Percentiles rank a stretch among this genome's conserved stretches.
These are phyloP conservation scores for Zoysia pacifica DNA, from an alignment of 176 grass and related monocot species.

Conservation along the genomic window DNA sequence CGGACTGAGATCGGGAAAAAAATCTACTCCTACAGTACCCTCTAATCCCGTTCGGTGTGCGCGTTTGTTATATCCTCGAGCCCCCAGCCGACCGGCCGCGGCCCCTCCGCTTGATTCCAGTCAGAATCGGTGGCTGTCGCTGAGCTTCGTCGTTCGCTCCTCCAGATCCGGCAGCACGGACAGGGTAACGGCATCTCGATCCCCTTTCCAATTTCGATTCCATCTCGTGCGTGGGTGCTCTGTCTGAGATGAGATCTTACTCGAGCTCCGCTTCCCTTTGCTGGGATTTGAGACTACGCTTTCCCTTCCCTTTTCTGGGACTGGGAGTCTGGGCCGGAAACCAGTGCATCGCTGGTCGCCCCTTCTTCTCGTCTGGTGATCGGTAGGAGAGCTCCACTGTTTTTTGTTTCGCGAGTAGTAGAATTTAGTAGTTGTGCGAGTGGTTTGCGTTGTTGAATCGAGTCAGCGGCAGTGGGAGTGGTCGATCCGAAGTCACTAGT, in stretches of 20 bases:
- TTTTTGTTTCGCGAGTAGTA: background rate
- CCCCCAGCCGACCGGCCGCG: too few species aligned
- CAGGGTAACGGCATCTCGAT: background rate
- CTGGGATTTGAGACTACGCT: conserved; percentile 35
- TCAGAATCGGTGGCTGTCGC: background rate
- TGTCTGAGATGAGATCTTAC: background rate
- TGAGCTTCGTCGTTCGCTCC: background rate
- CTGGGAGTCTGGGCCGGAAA: conserved; percentile 27
- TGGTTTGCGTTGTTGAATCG: conserved; percentile 6
- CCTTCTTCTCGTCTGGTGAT: background rate
- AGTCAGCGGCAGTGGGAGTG: background rate
- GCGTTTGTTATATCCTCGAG: too few species aligned
- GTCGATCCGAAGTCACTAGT: background rate
- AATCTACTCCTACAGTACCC: too few species aligned
- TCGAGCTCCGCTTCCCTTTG: background rate
- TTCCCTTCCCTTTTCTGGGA: conserved; percentile 23
- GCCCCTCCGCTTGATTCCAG: background rate
- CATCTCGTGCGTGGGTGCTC: background rate
- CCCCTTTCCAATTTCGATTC: background rate
- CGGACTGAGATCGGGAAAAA: background rate
- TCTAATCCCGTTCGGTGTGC: too few species aligned
- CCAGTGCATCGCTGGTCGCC: background rate
- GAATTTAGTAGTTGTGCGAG: background rate
- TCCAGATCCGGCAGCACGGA: background rate
- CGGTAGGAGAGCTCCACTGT: background rate